Evolutionary conservation across 768 basidiomycete genomes (phyloP).

Genomic region (Tulasnella sp.): DNA sequence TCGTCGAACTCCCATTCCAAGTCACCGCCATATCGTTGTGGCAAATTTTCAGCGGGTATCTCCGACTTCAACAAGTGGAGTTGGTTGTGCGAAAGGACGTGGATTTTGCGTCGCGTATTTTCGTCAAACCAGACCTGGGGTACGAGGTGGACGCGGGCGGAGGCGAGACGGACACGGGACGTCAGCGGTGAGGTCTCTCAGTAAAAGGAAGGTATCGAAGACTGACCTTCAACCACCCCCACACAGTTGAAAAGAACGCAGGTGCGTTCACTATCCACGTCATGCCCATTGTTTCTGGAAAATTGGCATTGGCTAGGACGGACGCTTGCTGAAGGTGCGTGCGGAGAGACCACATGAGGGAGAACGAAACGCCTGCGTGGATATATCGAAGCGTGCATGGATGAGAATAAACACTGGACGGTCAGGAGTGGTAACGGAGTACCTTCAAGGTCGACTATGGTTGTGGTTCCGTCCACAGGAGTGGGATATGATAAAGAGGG

Average conservation of each 20-base stretch:
- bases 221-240: constrained; percentile 74
- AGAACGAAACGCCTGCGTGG: constrained; percentile 49
- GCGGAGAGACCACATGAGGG: constrained; percentile 65
- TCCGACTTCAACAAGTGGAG: constrained; percentile 47
- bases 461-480: constrained; percentile 16
- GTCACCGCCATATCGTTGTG: constrained; percentile 68
- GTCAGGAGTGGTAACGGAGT: background rate
- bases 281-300: constrained; percentile 53
- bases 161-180: background rate
- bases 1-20: constrained; percentile 69
- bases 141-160: background rate
- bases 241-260: constrained; percentile 75
- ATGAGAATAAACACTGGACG: too few relatives aligned
- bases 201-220: background rate
- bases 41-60: constrained; percentile 52
- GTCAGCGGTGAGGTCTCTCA: constrained; percentile 19
- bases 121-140: constrained; percentile 72
- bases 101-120: constrained; percentile 71
- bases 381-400: constrained; percentile 43
- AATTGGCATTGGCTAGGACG: constrained; percentile 69
- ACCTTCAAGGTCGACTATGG: constrained; percentile 39
- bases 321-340: constrained; percentile 72
- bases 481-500: constrained; percentile 12
- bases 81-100: constrained; percentile 48
- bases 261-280: constrained; percentile 67